Evolutionary conservation across 2,329 filamentous ascomycete genomes (phyloP), one percentile per base, ranked within the genome.

Genomic region (Epichloe sibirici): DNA sequence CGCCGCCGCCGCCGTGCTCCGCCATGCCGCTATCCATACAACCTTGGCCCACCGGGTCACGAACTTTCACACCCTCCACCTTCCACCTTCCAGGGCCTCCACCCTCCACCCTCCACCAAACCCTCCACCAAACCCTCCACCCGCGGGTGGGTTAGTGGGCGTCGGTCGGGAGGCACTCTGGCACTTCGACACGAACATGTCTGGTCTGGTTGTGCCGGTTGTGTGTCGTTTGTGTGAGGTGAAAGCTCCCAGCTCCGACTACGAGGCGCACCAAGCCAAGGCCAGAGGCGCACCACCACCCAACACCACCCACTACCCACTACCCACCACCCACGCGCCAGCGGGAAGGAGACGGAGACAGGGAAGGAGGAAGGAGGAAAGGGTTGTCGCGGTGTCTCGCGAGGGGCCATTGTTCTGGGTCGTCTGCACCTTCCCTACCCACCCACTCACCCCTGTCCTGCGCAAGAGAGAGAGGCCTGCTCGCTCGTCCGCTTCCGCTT

Each of bases 1-100:
- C 56, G 48, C 50, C 52, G 54, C 50, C 51, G 56, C 49, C 51
- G 54, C 48, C 50, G 45, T 23, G 51, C 53, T 42, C 42, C 46
- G 15, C 31, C 39, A 51, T 38, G 44, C 51, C 45, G 43, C 35
- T 28, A 35, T 25, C 34, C 45, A 37, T 38, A 28, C 49, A 12
- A 21, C 35, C 21, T 8, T 23, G 17, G 37, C 46, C 46, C 49
- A 40, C 35, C 23, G 37, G 25, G 44, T 31, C 44, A 28, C n/a
- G 45, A 44, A 34, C 45, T 12, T 48, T 7, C 39, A 34, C 45
- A 48, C 45, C 35, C 51, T 34, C 17, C 12, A 35, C 21, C 31
- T 21, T 17, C 31, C 25, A 40, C 49, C 55, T 21, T 31, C 48
- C 17, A 21, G 17, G 17, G 17, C 17, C 17, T 17, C 31, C 25